phyloP scores from a whole-genome alignment of 2,329 filamentous ascomycete genomes.

The Stachybotrys elegans region DNA sequence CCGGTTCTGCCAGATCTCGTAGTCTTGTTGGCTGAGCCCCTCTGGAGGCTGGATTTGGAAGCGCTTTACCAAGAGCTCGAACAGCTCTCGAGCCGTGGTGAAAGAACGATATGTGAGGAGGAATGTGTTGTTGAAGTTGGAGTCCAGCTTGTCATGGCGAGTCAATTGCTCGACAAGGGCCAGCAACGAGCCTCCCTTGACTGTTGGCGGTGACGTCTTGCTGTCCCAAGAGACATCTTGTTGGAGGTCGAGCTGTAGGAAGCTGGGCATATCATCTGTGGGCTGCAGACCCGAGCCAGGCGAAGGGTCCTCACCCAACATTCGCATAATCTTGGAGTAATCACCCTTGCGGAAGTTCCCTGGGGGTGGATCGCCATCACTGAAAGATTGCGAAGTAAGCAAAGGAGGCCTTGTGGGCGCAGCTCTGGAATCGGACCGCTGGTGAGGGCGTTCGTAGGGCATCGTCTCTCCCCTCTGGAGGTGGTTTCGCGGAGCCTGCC shows the following conservation, averaged over 20 bases:
- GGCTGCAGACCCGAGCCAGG: constrained; percentile 39
- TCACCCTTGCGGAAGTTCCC: constrained; percentile 55
- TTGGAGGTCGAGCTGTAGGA: constrained; percentile 80
- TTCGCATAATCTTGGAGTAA: constrained; percentile 59
- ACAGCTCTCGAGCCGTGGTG: constrained; percentile 82
- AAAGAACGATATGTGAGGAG: constrained; percentile 95
- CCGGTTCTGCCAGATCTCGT: constrained; percentile 82
- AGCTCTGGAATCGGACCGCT: constrained; percentile 50
- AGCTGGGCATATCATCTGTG: constrained; percentile 77
- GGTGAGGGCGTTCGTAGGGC: constrained; percentile 50
- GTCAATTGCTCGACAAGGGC: constrained; percentile 93
- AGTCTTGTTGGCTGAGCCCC: constrained; percentile 69
- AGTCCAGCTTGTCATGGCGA: constrained; percentile 90
- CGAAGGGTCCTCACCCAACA: constrained; percentile 60
- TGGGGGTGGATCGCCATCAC: constrained; percentile 50
- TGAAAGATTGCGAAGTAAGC: constrained; percentile 57
- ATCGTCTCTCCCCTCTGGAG: constrained; percentile 55
- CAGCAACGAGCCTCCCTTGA: constrained; percentile 85
- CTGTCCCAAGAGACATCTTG: constrained; percentile 84
- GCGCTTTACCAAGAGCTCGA: constrained; percentile 84
- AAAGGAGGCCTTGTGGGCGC: constrained; percentile 39
- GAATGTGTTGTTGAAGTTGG: constrained; percentile 96
- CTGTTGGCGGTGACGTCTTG: constrained; percentile 67
- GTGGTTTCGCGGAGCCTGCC: constrained; percentile 42
- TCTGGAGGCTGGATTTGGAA: constrained; percentile 91